Percentiles rank a stretch among this genome's conserved stretches.
Evolutionary conservation across 2,329 filamentous ascomycete species (phyloP).

Genomic region (Ophiostoma piceae): DNA sequence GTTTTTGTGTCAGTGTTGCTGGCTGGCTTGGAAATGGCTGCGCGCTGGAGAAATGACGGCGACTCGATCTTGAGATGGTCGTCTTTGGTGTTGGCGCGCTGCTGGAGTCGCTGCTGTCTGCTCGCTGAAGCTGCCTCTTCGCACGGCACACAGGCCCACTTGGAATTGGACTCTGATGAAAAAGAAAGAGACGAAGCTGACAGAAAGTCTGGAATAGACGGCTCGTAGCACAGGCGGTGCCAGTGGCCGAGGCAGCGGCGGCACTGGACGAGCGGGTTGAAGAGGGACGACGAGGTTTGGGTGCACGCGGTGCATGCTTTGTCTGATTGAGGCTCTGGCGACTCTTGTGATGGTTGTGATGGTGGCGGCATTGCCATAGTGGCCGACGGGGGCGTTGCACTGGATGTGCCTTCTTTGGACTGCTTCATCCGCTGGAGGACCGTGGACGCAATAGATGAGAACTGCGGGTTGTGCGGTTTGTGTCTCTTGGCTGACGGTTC

Average conservation of each 20-base stretch:
- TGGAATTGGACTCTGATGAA: constrained; percentile 38
- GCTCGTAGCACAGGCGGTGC: constrained; percentile 78
- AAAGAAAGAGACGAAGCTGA: neutral
- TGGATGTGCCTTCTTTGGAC: neutral
- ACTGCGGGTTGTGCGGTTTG: neutral
- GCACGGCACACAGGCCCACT: constrained; percentile 50
- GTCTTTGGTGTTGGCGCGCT: neutral
- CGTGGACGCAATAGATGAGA: neutral
- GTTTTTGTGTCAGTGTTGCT: neutral
- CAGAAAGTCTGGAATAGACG: constrained; percentile 60
- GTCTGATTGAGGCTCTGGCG: neutral
- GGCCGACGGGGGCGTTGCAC: neutral
- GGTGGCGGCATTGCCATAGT: neutral
- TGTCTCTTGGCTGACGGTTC: neutral
- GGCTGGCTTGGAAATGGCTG: neutral
- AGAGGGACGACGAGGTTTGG: neutral
- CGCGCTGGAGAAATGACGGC: neutral
- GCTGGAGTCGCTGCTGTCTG: neutral
- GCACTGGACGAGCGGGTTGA: constrained; percentile 80
- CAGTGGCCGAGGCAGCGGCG: constrained; percentile 74
- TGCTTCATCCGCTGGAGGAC: neutral
- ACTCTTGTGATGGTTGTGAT: neutral
- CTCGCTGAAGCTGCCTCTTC: neutral
- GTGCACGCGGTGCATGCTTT: constrained; percentile 2
- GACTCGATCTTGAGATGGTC: neutral